phyloP scores from a whole-genome alignment of 208 protist species.

The Balamuthia mandrillaris region DNA sequence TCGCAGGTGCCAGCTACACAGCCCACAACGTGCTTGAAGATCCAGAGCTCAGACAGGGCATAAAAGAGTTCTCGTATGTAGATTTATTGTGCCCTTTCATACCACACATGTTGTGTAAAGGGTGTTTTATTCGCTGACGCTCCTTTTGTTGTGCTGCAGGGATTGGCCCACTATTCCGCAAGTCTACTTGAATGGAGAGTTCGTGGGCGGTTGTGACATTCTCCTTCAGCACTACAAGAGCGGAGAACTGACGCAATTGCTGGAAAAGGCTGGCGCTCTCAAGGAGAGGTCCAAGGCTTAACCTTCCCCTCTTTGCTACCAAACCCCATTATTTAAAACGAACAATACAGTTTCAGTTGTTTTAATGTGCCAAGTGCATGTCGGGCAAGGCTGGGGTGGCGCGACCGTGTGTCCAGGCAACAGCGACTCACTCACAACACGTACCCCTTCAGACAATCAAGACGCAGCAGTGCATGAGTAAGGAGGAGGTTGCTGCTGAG shows the following conservation, averaged over 20 bases:
- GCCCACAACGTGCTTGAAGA: constrained; percentile 89
- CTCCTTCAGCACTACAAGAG: constrained; percentile 83
- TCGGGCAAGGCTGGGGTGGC: no score
- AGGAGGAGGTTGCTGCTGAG: no score
- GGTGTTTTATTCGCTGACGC: background rate
- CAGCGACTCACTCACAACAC: no score
- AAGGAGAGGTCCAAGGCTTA: constrained; percentile 13
- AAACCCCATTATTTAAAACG: no score
- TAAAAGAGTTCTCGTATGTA: constrained; percentile 84
- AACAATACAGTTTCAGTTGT: no score
- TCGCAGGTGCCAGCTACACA: constrained; percentile 71
- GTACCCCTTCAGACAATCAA: no score
- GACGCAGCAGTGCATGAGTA: no score
- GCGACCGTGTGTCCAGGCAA: no score
- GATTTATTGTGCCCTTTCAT: background rate
- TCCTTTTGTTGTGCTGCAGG: constrained; percentile 26
- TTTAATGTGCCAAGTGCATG: no score
- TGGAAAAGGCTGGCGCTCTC: constrained; percentile 49
- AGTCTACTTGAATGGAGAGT: constrained; percentile 91
- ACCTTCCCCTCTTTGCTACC: no score
- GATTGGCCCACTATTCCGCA: constrained; percentile 95
- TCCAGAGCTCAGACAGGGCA: constrained; percentile 82
- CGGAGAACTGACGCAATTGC: constrained; percentile 79
- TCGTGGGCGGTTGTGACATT: constrained; percentile 89
- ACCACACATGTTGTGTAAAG: no score